Percentiles rank a stretch among this genome's conserved stretches.
phyloP scores from a whole-genome alignment of 805 yeast genomes.

The Danielia reshetovae region DNA sequence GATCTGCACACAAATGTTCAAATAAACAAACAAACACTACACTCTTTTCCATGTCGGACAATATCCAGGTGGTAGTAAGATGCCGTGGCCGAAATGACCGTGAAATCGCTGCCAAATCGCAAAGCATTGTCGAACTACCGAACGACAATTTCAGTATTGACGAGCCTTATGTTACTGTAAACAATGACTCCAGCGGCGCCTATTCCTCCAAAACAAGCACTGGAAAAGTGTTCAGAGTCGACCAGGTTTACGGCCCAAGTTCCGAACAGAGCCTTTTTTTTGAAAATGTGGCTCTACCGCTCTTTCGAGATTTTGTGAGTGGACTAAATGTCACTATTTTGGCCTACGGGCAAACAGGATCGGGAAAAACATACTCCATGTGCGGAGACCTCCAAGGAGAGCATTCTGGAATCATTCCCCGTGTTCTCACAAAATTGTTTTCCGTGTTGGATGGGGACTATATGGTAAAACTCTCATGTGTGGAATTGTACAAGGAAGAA shows the following conservation, averaged over 20 bases:
- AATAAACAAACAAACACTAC: conserved; percentile 7
- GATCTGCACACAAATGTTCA: too few species aligned
- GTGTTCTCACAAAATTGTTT: conserved; percentile 50
- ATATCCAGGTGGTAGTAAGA: conserved; percentile 51
- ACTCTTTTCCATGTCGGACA: conserved; percentile 16
- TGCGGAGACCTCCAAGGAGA: conserved; percentile 41
- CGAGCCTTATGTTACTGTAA: conserved; percentile 20
- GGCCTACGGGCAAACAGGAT: conserved; percentile 83
- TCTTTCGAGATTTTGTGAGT: conserved; percentile 58
- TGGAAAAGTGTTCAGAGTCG: conserved; percentile 51
- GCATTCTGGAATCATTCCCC: conserved; percentile 56
- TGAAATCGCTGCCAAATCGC: conserved; percentile 43
- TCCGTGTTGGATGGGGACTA: conserved; percentile 47
- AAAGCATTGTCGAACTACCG: conserved; percentile 46
- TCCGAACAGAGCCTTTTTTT: conserved; percentile 69
- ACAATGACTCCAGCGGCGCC: conserved; percentile 12
- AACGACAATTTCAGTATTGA: conserved; percentile 20
- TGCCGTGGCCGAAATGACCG: conserved; percentile 48
- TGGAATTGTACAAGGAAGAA: conserved; percentile 87
- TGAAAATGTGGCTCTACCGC: conserved; percentile 67
- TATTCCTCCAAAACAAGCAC: conserved; percentile 30
- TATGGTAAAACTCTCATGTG: conserved; percentile 71
- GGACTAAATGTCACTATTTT: conserved; percentile 71
- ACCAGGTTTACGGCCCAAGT: conserved; percentile 78
- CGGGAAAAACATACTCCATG: conserved; percentile 82